A percentile compares a stretch with the other conserved stretches of the same genome.
phyloP scores from a whole-genome alignment of 2,329 filamentous ascomycete species.

The Penicillium sclerotiorum region DNA sequence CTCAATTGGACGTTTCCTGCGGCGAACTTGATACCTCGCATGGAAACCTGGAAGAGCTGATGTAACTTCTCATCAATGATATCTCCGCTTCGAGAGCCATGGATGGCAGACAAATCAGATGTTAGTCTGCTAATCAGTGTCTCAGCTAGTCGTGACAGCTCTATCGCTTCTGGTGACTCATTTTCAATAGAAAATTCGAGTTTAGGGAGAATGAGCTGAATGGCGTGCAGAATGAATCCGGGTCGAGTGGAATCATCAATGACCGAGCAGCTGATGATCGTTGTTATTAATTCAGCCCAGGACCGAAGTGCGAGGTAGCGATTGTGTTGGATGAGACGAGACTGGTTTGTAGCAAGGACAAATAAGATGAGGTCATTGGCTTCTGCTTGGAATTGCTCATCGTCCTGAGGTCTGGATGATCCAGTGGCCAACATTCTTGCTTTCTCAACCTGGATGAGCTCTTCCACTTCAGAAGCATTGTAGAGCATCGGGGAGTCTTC shows the following conservation, averaged over 20 bases:
- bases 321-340: conserved; percentile 38
- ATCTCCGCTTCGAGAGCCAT: conserved; percentile 59
- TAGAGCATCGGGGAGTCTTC: conserved; percentile 58
- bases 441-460: conserved; percentile 66
- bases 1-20: conserved; percentile 71
- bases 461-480: conserved; percentile 70
- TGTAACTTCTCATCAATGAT: conserved; percentile 86
- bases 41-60: conserved; percentile 84
- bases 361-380: conserved; percentile 40
- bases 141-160: conserved; percentile 76
- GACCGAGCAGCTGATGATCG: conserved; percentile 81
- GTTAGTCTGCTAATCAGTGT: conserved; percentile 56
- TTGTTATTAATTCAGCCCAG: conserved; percentile 82
- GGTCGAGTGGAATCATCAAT: conserved; percentile 72
- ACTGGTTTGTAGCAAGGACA: conserved; percentile 45
- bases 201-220: conserved; percentile 86
- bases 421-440: conserved; percentile 42
- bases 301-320: conserved; percentile 72
- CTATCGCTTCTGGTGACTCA: conserved; percentile 68
- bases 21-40: conserved; percentile 76
- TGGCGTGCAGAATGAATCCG: conserved; percentile 78
- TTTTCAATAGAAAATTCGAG: conserved; percentile 76
- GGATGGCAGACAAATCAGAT: conserved; percentile 37
- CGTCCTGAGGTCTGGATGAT: conserved; percentile 48
- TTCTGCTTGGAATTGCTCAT: conserved; percentile 45